Base-by-base conservation (phyloP, 129 eudicot genomes). In the Lactuca saligna region DNA sequence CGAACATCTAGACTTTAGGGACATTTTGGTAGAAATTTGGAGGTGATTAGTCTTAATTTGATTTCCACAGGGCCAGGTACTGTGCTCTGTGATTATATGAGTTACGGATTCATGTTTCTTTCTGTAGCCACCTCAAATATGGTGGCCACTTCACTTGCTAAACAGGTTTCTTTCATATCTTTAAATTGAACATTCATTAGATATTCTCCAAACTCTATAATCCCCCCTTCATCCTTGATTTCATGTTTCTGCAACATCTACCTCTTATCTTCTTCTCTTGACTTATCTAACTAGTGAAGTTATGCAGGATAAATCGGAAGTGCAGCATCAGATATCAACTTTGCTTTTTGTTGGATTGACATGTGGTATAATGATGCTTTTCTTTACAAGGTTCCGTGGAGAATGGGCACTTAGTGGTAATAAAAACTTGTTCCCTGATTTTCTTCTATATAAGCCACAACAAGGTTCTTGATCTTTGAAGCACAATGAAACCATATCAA, bases 51-150 rank as follows among this genome's bases (percentile, higher is more conserved):
- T 72, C 54, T 38, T 63, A 53, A 8, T 49, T 41, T 66, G 67
- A 66, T 59, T 46, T 77, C 48, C 66, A 75, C 86, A 92, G 98
- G 98, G 44, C 96, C 98, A 5, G 98, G 96, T 48, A 92, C 98
- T 0, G 98, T 89, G 75, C 82, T 89, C 29, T 92, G 98, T 57
- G 98, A 92, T 79, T 46, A 92, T 66, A 82, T 85, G 75, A 81
- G 96, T 70, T 92, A 92, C 57, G 83, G 75, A 42, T 92, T 92
- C 71, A 92, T 92, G 98, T 92, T 92, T 75, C 96, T 92, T 15
- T 86, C 98, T 11, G 83, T 92, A 16, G 96, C 98, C 48, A 92
- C 98, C 35, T 92, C 98, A 14, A 92, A 92, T 79, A 69, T 92
- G 86, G 96, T 92, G 61, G 98, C 98, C 37, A 92, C 96, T 66